Conservation (phyloP, 148 eudicot species). For the Fagopyrum homotropicum region DNA sequence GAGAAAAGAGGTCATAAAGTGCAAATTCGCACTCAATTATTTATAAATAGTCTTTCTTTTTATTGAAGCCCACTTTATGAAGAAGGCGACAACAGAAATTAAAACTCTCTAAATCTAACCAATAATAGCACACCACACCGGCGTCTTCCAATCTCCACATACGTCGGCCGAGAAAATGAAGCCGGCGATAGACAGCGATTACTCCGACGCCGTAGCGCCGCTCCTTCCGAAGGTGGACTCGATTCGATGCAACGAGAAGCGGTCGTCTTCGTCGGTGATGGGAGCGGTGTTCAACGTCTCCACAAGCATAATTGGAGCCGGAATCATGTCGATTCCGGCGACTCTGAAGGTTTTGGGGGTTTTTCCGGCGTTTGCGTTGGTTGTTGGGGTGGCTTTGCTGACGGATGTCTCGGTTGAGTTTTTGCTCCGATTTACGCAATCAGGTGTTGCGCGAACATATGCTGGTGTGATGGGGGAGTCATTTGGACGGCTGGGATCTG, state of each 20-base stretch:
- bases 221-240: slow-evolving; percentile 24
- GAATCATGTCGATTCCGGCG: slow-evolving; percentile 94
- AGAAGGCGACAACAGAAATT: slow-evolving; percentile 9
- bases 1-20: background rate
- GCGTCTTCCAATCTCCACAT: background rate
- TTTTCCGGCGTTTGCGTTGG: slow-evolving; percentile 48
- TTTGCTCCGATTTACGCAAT: slow-evolving; percentile 49
- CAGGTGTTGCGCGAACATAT: slow-evolving; percentile 50
- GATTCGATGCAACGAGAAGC: background rate
- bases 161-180: background rate
- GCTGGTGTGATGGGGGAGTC: slow-evolving; percentile 81
- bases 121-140: background rate
- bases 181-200: background rate
- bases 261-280: slow-evolving; percentile 29
- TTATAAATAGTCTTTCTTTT: background rate
- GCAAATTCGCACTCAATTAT: background rate
- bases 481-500: slow-evolving; percentile 59
- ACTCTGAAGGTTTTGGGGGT: slow-evolving; percentile 78
- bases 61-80: background rate
- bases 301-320: slow-evolving; percentile 86
- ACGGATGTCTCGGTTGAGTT: slow-evolving; percentile 73
- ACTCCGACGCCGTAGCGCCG: slow-evolving; percentile 19
- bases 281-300: slow-evolving; percentile 79
- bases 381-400: slow-evolving; percentile 45
- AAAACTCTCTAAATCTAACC: background rate